Base-by-base conservation (phyloP, 257 asterid genomes). In the Pogostemon cablin region DNA sequence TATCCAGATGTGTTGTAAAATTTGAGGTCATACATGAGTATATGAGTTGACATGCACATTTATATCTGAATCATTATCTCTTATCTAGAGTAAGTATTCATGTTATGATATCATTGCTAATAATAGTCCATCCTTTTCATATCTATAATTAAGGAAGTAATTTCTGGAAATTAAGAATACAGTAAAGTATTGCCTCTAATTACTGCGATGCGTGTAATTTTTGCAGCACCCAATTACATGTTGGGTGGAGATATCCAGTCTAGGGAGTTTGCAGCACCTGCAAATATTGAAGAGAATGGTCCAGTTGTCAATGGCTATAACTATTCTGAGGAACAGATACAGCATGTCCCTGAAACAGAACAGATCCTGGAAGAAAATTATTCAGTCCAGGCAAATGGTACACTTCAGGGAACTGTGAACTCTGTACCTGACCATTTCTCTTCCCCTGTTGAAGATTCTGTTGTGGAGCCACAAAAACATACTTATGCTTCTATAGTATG, bases 401-500 rank as follows among this genome's bases (percentile, higher is more conserved):
- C 93, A 34, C 81, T 85, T 81, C 95, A 82, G 68, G 83, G 83
- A 79, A 72, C 86, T 61, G 72, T 84, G 72, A 85, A 84, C 72
- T 77, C 90, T 68, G 74, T 75, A 46, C 88, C 82, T 42, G 97
- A 86, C 17, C 92, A 67, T 76, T 78, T 84, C 56, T 75, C 97
- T 65, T 71, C 87, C 46, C 84, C 89, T 49, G 68, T 75, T 11
- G 95, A 89, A 53, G 99, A 89, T 80, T 86, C 95, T 69, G 74
- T 78, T 50, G 78, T 57, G 56, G 96, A 87, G 83, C 90, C 96
- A 69, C 96, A 82, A 73, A 95, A 91, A 77, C 99, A 83, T 80
- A 91, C 99, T 68, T 95, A 95, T 77, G 99, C 99, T 75, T 95
- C 98, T 69, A 89, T 95, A 77, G 99, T 95, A 91, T 25, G 98